Base-by-base conservation (phyloP, 768 basidiomycete species). In the Multifurca ochricompacta region DNA sequence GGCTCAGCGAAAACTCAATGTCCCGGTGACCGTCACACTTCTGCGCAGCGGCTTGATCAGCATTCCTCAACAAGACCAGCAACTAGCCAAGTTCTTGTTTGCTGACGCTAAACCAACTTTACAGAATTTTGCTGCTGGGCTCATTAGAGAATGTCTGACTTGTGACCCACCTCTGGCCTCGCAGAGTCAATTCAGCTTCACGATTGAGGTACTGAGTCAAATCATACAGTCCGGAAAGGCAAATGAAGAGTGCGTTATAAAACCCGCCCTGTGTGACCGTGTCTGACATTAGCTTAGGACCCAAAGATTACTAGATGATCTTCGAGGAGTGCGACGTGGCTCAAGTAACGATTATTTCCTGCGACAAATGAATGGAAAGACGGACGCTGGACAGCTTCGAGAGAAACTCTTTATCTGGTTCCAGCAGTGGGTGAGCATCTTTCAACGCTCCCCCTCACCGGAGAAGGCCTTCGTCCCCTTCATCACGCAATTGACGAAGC, bases 401-500 rank as follows among this genome's bases (percentile, higher is more conserved):
- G 85, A 88, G 61, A 86, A 85, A 60, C 70, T 91, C 0, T 80
- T 82, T 59, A 73, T 79, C 48, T 88, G 84, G 82, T 91, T 91
- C 74, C 87, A 91, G 65, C 88, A 97, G 74, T 99, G 96, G 96
- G 90, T 97, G 60, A 77, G 78, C 45, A 87, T 97, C 59, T 98
- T 91, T 75, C 91, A 94, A 69, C 81, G 88, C 55, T 90, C 92
- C 28, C 82, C 80, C 59, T 82, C 87, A 48, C 89, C 91, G 18
- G 96, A 99, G 72, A 93, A 94, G 68, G 87, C 83, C 41, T 99
- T 99, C 64, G 87, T 98, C 59, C 84, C 88, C 4, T 98, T 93
- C 72, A 95, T 98, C 70, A 94, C 90, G n/a, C 87, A 93, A 65
- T 76, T 99, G 51, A 94, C 91, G 41, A 94, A 94, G 69, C 91